A percentile compares a stretch with the other conserved stretches of the same genome.
Evolutionary conservation across 225 moss, liverwort and hornwort species (phyloP).

Genomic region (Rhytidiadelphus loreus): DNA sequence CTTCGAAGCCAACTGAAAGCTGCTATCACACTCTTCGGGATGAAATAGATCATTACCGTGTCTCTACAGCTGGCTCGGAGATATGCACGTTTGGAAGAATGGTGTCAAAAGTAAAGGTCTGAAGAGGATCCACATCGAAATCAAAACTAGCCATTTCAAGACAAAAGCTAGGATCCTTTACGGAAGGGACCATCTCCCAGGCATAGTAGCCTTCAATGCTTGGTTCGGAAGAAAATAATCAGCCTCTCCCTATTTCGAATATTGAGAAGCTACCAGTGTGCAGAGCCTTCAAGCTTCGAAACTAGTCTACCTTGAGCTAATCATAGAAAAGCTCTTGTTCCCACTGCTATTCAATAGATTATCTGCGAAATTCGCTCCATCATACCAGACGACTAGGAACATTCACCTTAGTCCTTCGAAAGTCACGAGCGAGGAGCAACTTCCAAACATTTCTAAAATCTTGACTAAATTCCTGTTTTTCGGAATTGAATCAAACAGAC

Average conservation of each 20-base stretch:
- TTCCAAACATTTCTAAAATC: not conserved
- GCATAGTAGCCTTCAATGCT: not conserved
- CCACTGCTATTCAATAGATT: not conserved
- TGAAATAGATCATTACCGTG: slow-evolving; percentile 19
- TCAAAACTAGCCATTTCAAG: slow-evolving; percentile 40
- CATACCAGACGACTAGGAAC: not conserved
- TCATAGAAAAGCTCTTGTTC: not conserved
- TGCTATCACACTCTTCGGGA: not conserved
- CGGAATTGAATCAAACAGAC: not conserved
- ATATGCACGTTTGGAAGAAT: not conserved
- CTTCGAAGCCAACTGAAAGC: not conserved
- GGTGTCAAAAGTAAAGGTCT: slow-evolving; percentile 42
- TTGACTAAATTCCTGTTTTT: not conserved
- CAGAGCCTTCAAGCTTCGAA: not conserved
- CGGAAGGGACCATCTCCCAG: slow-evolving; percentile 17
- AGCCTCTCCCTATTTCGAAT: not conserved
- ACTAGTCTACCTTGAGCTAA: not conserved
- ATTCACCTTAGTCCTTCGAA: not conserved
- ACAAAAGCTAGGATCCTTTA: slow-evolving; percentile 17
- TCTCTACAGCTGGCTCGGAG: slow-evolving; percentile 6
- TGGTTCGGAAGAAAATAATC: not conserved
- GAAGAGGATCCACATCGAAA: slow-evolving; percentile 27
- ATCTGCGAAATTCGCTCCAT: not conserved
- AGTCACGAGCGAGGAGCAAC: not conserved
- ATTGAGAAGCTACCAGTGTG: not conserved